A percentile compares a stretch with the other conserved stretches of the same genome.
Conservation (phyloP, 495 filamentous ascomycete species). For the Glonium stellatum region DNA sequence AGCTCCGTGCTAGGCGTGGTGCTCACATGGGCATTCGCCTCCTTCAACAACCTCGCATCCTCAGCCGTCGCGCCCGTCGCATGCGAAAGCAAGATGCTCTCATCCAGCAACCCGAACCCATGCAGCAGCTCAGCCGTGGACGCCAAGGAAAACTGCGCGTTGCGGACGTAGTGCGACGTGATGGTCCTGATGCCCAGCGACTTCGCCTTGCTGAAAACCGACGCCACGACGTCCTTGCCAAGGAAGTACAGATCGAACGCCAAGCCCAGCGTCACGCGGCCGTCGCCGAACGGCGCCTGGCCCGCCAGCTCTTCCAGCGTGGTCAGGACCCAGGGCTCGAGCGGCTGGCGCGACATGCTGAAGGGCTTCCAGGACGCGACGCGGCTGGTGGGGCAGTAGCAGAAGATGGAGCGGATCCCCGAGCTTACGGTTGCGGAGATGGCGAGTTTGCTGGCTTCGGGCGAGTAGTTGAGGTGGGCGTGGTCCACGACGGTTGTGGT, state of each 20-base stretch:
- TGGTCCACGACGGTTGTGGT: slow-evolving; percentile 55
- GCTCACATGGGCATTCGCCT: slow-evolving; percentile 21
- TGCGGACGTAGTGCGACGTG: slow-evolving; percentile 8
- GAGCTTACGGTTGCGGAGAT: slow-evolving; percentile 41
- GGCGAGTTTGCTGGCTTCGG: slow-evolving; percentile 37
- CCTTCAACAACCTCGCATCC: slow-evolving; percentile 14
- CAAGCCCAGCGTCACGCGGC: slow-evolving; percentile 32
- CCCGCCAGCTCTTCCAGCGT: slow-evolving; percentile 34
- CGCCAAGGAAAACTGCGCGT: slow-evolving; percentile 1
- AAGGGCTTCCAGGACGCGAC: slow-evolving; percentile 38
- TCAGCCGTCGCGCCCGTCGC: slow-evolving; percentile 1
- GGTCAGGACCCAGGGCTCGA: slow-evolving; percentile 40
- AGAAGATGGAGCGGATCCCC: slow-evolving; percentile 45
- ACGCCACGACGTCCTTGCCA: neutral
- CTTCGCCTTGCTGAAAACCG: slow-evolving; percentile 8
- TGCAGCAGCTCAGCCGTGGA: slow-evolving; percentile 7
- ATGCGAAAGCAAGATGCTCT: slow-evolving; percentile 17
- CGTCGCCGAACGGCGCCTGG: slow-evolving; percentile 36
- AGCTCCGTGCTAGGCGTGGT: slow-evolving; percentile 28
- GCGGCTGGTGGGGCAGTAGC: slow-evolving; percentile 37
- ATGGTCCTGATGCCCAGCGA: slow-evolving; percentile 1
- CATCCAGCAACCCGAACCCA: slow-evolving; percentile 12
- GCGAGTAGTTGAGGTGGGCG: slow-evolving; percentile 44
- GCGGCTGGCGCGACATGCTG: slow-evolving; percentile 28
- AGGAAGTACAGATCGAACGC: slow-evolving; percentile 19